phyloP scores from a whole-genome alignment of 441 rosid species.

The Mallotus japonicus region DNA sequence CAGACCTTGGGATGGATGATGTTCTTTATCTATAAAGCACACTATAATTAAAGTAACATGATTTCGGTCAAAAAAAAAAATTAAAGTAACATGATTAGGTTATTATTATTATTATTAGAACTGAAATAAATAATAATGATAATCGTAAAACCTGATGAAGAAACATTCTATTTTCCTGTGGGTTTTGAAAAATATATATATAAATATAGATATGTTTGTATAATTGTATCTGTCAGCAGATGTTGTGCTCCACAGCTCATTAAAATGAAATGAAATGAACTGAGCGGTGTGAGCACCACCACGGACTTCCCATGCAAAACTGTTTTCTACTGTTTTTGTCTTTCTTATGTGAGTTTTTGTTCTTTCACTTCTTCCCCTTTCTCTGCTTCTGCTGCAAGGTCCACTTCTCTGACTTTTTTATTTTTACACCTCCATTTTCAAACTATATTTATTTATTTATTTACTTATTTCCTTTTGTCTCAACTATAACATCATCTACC shows the following conservation, averaged over 20 bases:
- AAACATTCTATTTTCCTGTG: slow-evolving; percentile 19
- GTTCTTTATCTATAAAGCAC: no score
- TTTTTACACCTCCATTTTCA: no score
- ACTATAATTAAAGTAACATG: not conserved
- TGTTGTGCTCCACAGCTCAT: not conserved
- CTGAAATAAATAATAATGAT: no score
- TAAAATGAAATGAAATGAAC: slow-evolving; percentile 7
- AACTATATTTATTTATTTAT: no score
- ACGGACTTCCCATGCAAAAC: slow-evolving; percentile 22
- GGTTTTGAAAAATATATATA: not conserved
- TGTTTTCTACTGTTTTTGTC: slow-evolving; percentile 35
- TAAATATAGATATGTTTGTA: no score
- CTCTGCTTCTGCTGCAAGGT: slow-evolving; percentile 18
- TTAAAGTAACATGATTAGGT: not conserved
- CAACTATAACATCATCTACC: no score
- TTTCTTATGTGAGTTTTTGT: slow-evolving; percentile 16
- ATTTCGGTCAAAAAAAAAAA: no score
- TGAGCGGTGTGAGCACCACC: not conserved
- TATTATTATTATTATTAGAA: not conserved
- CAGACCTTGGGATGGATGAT: no score
- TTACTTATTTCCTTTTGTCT: not conserved
- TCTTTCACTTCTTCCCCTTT: slow-evolving; percentile 5
- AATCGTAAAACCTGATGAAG: not conserved
- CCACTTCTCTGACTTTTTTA: slow-evolving; percentile 31
- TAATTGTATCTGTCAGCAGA: not conserved